phyloP scores from a whole-genome alignment of 108 stramenopile genomes.

The Fistulifera solaris region DNA sequence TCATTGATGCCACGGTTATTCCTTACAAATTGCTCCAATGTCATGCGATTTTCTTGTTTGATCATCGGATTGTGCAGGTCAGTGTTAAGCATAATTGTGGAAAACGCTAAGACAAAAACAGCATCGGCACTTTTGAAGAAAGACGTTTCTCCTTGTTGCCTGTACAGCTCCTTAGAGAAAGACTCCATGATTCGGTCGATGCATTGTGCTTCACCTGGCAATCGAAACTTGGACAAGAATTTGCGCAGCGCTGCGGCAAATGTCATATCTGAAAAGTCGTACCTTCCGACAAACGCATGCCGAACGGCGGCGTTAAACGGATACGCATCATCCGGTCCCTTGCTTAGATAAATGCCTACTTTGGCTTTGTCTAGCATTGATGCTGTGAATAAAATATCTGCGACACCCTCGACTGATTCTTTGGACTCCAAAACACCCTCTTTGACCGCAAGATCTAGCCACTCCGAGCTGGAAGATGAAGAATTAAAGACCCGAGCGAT shows the following conservation, averaged over 20 bases:
- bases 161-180: conserved; percentile 73
- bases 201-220: conserved; percentile 96
- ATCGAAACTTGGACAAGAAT: conserved; percentile 78
- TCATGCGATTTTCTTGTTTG: conserved; percentile 85
- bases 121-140: conserved; percentile 82
- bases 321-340: conserved; percentile 82
- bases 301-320: conserved; percentile 84
- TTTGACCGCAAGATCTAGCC: conserved; percentile 70
- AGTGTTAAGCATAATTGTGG: conserved; percentile 91
- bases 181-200: conserved; percentile 96
- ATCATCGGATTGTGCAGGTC: conserved; percentile 88
- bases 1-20: conserved; percentile 91
- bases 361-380: conserved; percentile 82
- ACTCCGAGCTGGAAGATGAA: conserved; percentile 39
- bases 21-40: conserved; percentile 81
- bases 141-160: conserved; percentile 31
- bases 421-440: conserved; percentile 39
- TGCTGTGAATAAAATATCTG: conserved; percentile 71
- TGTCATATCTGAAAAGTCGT: conserved; percentile 58
- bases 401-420: conserved; percentile 32
- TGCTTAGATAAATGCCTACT: conserved; percentile 86
- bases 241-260: conserved; percentile 81
- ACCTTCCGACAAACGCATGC: conserved; percentile 44
- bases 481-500: conserved; percentile 76
- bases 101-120: conserved; percentile 89